A percentile compares a stretch with the other conserved stretches of the same genome.
phyloP scores from a whole-genome alignment of 2,329 filamentous ascomycete genomes.

The Colletotrichum echinochloae region DNA sequence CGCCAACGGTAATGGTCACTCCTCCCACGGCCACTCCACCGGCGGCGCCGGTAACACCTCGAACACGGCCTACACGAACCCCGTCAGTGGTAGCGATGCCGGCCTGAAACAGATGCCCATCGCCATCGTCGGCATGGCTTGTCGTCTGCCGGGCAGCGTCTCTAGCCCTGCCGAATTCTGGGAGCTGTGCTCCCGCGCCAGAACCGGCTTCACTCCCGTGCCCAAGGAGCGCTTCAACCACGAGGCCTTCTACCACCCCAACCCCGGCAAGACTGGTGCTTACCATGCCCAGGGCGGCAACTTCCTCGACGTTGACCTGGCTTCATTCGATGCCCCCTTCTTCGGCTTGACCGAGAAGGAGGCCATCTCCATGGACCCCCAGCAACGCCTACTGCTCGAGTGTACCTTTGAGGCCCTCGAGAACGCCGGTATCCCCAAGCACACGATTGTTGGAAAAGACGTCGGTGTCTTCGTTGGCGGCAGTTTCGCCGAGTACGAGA shows the following conservation, averaged over 20 bases:
- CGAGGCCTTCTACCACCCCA: slow-evolving; percentile 56
- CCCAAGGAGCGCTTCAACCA: slow-evolving; percentile 62
- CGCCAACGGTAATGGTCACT: slow-evolving; percentile 38
- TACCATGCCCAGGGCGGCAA: slow-evolving; percentile 48
- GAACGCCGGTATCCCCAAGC: slow-evolving; percentile 62
- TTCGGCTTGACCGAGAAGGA: slow-evolving; percentile 65
- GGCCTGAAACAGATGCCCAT: slow-evolving; percentile 53
- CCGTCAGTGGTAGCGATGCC: slow-evolving; percentile 35
- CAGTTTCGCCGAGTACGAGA: slow-evolving; percentile 61
- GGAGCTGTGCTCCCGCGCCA: slow-evolving; percentile 56
- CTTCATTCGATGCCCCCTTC: slow-evolving; percentile 64
- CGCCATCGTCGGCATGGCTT: slow-evolving; percentile 62
- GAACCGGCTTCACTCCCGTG: slow-evolving; percentile 56
- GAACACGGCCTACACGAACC: slow-evolving; percentile 29
- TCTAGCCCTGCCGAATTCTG: slow-evolving; percentile 58
- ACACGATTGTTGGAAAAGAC: slow-evolving; percentile 59
- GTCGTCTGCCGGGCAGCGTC: slow-evolving; percentile 59
- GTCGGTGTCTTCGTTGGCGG: slow-evolving; percentile 64
- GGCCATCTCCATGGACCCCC: slow-evolving; percentile 65
- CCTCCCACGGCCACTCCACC: slow-evolving; percentile 43
- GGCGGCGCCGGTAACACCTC: slow-evolving; percentile 27
- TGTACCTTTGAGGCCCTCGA: slow-evolving; percentile 67
- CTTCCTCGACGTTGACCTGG: slow-evolving; percentile 60
- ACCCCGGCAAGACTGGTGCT: slow-evolving; percentile 55
- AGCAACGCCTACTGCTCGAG: slow-evolving; percentile 65